Evolutionary conservation across 2,329 filamentous ascomycete genomes (phyloP).

Genomic region (Geosmithia morbida): DNA sequence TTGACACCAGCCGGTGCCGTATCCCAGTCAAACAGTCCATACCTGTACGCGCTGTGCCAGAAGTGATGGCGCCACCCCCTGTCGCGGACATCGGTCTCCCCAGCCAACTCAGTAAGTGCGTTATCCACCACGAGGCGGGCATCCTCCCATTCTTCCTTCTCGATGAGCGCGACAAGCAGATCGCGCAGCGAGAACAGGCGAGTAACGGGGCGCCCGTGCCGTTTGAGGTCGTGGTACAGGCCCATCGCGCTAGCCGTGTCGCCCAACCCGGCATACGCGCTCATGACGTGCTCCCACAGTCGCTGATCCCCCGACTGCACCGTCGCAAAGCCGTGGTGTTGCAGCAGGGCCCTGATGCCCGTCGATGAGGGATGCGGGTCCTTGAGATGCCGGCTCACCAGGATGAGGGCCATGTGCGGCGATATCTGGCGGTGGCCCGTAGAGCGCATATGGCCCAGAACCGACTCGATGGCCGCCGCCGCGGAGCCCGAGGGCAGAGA

Average conservation of each 20-base stretch:
- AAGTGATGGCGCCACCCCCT: constrained; percentile 34
- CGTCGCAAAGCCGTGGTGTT: constrained; percentile 31
- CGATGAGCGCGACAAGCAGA: constrained; percentile 21
- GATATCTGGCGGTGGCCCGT: constrained; percentile 34
- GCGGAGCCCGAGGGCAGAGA: constrained; percentile 17
- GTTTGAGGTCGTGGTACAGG: constrained; percentile 29
- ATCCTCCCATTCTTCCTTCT: constrained; percentile 8
- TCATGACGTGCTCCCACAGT: constrained; percentile 58
- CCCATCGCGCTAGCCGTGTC: constrained; percentile 32
- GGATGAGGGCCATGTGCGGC: constrained; percentile 59
- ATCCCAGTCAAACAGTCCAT: constrained; percentile 18
- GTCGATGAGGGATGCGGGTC: constrained; percentile 38
- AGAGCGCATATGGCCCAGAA: constrained; percentile 47
- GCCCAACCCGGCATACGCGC: constrained; percentile 45
- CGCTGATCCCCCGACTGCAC: constrained; percentile 34
- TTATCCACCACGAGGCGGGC: constrained; percentile 17
- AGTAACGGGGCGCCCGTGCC: constrained; percentile 22
- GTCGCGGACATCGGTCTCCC: constrained; percentile 6
- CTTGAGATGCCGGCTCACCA: constrained; percentile 53
- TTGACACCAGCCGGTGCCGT: constrained; percentile 8
- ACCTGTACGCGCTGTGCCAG: constrained; percentile 29
- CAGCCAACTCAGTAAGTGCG: constrained; percentile 9
- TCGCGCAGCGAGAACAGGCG: constrained; percentile 26
- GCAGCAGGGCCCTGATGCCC: constrained; percentile 45
- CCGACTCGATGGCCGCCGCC: constrained; percentile 34